Evolutionary conservation across 2,329 filamentous ascomycete species (phyloP).

Genomic region (Aspergillus bombycis): DNA sequence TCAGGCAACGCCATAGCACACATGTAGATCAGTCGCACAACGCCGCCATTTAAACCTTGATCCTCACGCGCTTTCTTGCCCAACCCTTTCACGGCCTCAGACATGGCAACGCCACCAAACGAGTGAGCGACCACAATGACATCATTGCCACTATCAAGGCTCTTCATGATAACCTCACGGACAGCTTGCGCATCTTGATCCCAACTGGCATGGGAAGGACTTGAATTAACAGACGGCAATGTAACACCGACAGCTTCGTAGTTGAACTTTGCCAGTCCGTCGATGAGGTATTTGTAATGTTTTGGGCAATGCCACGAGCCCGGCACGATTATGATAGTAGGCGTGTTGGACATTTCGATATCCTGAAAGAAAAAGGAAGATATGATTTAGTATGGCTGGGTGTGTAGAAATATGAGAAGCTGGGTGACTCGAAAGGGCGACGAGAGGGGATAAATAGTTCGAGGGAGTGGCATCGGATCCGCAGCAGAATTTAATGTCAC

Average conservation of each 20-base stretch:
- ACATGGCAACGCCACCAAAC: conserved; percentile 37
- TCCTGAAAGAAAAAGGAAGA: not conserved
- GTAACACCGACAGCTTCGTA: conserved; percentile 26
- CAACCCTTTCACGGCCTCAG: conserved; percentile 33
- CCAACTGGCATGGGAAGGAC: conserved; percentile 29
- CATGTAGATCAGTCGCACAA: conserved; percentile 33
- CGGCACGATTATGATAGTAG: conserved; percentile 32
- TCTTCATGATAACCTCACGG: conserved; percentile 24
- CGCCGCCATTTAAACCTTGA: conserved; percentile 20
- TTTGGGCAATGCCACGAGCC: conserved; percentile 33
- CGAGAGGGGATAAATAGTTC: not conserved
- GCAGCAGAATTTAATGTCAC: not conserved
- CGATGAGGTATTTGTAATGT: conserved; percentile 27
- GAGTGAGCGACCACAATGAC: conserved; percentile 37
- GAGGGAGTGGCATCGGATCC: not conserved
- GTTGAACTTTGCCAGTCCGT: conserved; percentile 22
- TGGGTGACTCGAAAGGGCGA: not conserved
- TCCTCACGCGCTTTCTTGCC: conserved; percentile 26
- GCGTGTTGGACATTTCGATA: conserved; percentile 22
- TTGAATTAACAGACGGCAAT: conserved; percentile 30
- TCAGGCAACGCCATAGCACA: conserved; percentile 29
- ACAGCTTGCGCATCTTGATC: conserved; percentile 31
- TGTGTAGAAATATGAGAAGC: not conserved
- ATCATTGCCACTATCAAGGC: conserved; percentile 29
- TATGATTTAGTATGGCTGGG: not conserved